Evolutionary conservation across 2,329 filamentous ascomycete species (phyloP).

Genomic region (Neofusicoccum sp.): DNA sequence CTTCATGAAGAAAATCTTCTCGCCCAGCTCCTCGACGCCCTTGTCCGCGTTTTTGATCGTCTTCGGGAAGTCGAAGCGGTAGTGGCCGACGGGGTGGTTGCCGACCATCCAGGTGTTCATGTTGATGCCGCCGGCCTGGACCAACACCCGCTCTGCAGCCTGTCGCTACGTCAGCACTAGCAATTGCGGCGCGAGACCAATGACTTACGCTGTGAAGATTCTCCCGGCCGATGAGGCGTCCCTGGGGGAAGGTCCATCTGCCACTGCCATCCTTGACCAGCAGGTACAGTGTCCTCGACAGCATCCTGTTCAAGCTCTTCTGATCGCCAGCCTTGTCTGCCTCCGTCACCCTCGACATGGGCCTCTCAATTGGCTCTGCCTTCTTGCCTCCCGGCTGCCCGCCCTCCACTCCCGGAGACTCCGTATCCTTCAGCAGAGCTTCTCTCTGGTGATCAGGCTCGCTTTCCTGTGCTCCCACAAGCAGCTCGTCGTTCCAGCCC

Average conservation of each 20-base stretch:
- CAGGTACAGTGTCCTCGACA: slow-evolving; percentile 83
- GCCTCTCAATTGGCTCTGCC: slow-evolving; percentile 67
- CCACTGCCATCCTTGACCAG: slow-evolving; percentile 72
- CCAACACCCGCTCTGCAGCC: slow-evolving; percentile 78
- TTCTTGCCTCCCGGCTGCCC: slow-evolving; percentile 46
- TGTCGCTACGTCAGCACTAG: slow-evolving; percentile 39
- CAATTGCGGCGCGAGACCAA: not conserved
- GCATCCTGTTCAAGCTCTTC: slow-evolving; percentile 71
- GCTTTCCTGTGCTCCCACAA: slow-evolving; percentile 69
- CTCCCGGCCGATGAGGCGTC: slow-evolving; percentile 67
- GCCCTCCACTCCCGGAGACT: slow-evolving; percentile 64
- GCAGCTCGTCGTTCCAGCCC: slow-evolving; percentile 89
- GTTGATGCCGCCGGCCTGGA: slow-evolving; percentile 77
- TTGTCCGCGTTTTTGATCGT: slow-evolving; percentile 26
- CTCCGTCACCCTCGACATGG: slow-evolving; percentile 68
- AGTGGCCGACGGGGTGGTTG: slow-evolving; percentile 81
- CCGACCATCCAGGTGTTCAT: slow-evolving; percentile 99
- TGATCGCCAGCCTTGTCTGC: slow-evolving; percentile 75
- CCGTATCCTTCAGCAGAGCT: slow-evolving; percentile 71
- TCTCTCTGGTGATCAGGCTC: slow-evolving; percentile 65
- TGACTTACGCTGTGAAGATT: slow-evolving; percentile 75
- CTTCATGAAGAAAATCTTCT: slow-evolving; percentile 96
- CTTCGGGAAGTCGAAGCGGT: slow-evolving; percentile 57
- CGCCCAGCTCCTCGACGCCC: slow-evolving; percentile 52
- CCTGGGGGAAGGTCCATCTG: slow-evolving; percentile 79